Percentiles rank a stretch among this genome's conserved stretches.
Evolutionary conservation across 2,329 filamentous ascomycete species (phyloP).

Genomic region (Teratosphaeria epicoccoides): DNA sequence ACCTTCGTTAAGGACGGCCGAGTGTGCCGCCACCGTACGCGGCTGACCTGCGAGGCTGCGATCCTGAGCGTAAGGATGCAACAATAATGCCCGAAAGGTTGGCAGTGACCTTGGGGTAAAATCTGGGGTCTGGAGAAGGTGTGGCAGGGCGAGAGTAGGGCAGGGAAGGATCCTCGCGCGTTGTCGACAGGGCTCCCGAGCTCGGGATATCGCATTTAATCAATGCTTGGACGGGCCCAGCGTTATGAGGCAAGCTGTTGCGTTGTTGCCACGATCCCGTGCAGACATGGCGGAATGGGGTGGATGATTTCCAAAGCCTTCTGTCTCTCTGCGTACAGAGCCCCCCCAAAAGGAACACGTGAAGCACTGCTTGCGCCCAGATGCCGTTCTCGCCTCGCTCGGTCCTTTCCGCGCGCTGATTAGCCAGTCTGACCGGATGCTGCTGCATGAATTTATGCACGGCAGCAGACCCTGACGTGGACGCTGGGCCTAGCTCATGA

Average conservation of each 20-base stretch:
- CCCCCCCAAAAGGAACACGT: slow-evolving; percentile 2
- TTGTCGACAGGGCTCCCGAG: background rate
- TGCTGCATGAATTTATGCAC: background rate
- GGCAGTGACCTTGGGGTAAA: slow-evolving; percentile 10
- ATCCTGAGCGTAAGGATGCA: background rate
- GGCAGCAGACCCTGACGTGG: slow-evolving; percentile 1
- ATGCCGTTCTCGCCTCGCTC: slow-evolving; percentile 8
- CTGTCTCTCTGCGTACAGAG: slow-evolving; percentile 2
- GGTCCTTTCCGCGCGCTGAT: slow-evolving; percentile 9
- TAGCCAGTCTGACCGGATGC: slow-evolving; percentile 7
- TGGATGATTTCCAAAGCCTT: background rate
- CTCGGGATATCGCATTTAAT: background rate
- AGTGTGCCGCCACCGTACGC: background rate
- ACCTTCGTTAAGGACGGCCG: slow-evolving; percentile 3
- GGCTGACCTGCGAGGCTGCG: background rate
- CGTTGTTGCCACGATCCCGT: background rate
- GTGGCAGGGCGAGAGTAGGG: background rate
- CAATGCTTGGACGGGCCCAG: background rate
- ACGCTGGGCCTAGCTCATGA: background rate
- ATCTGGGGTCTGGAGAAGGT: slow-evolving; percentile 18
- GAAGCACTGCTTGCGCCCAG: slow-evolving; percentile 10
- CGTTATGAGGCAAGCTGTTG: background rate
- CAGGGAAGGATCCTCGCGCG: background rate
- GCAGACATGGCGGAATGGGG: background rate
- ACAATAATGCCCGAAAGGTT: background rate